These are phyloP conservation scores for Sporothrix brasiliensis DNA, from an alignment of 2,329 filamentous ascomycete species.

Conservation along the genomic window DNA sequence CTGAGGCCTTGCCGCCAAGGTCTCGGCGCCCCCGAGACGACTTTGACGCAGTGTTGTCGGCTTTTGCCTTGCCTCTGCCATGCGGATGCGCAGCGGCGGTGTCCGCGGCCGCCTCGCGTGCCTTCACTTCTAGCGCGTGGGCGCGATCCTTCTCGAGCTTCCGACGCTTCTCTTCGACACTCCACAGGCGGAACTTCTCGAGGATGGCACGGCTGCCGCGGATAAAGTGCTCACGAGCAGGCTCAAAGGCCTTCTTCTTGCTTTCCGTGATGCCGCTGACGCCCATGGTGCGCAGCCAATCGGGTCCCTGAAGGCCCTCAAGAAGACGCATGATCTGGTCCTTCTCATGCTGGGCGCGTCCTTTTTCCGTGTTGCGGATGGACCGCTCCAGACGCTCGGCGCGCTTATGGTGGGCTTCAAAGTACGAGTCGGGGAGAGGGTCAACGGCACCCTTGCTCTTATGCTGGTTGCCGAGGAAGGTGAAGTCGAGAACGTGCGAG, in stretches of 20 bases:
- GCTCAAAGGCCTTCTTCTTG: conserved; percentile 83
- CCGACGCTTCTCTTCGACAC: conserved; percentile 81
- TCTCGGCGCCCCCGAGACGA: conserved; percentile 32
- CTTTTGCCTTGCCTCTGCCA: conserved; percentile 33
- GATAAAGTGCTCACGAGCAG: conserved; percentile 82
- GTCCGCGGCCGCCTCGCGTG: conserved; percentile 35
- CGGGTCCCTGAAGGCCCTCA: conserved; percentile 82
- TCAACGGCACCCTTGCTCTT: conserved; percentile 53
- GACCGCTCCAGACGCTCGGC: conserved; percentile 64
- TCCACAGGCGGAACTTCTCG: conserved; percentile 87
- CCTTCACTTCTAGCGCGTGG: conserved; percentile 53
- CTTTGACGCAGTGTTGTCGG: conserved; percentile 31
- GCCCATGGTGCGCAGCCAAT: conserved; percentile 92
- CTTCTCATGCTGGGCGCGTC: conserved; percentile 67
- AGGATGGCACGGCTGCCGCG: conserved; percentile 78
- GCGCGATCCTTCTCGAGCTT: conserved; percentile 75
- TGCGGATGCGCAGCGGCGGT: conserved; percentile 27
- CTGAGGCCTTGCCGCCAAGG: conserved; percentile 33
- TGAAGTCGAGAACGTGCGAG: conserved; percentile 60
- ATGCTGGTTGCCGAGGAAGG: conserved; percentile 54
- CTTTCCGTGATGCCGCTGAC: conserved; percentile 82
- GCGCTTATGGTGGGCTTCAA: conserved; percentile 58
- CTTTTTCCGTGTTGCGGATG: conserved; percentile 66
- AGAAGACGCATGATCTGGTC: conserved; percentile 68
- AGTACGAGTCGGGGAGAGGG: conserved; percentile 59